Conservation (phyloP, 257 asterid species). For the Ehretia macrophylla region DNA sequence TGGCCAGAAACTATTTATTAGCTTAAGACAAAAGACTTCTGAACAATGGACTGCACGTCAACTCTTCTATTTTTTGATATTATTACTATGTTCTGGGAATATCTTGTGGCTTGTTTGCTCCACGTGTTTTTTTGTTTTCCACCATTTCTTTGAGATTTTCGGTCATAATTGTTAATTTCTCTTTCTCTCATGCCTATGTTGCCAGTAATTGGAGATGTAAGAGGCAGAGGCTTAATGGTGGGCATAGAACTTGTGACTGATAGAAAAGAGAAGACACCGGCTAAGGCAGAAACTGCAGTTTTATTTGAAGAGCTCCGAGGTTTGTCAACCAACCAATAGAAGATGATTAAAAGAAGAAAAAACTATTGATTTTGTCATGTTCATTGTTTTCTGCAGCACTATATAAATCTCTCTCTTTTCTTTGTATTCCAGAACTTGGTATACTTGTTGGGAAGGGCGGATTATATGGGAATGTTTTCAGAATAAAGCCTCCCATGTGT, state of each 20-base stretch:
- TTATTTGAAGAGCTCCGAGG: slow-evolving; percentile 90
- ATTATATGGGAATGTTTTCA: slow-evolving; percentile 87
- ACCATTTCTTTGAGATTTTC: neutral
- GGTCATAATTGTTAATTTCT: neutral
- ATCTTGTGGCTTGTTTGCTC: too few species aligned
- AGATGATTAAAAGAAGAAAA: neutral
- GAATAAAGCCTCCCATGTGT: slow-evolving; percentile 98
- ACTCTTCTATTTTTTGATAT: too few species aligned
- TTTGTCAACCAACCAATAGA: slow-evolving; percentile 27
- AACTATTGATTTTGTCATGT: neutral
- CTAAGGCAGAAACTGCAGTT: slow-evolving; percentile 86
- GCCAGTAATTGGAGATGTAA: slow-evolving; percentile 87
- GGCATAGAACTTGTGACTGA: slow-evolving; percentile 91
- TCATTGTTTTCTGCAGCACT: too few species aligned
- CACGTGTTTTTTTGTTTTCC: too few species aligned
- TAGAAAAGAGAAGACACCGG: slow-evolving; percentile 67
- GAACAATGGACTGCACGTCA: too few species aligned
- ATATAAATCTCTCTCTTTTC: neutral
- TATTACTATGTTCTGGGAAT: too few species aligned
- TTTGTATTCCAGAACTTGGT: slow-evolving; percentile 57
- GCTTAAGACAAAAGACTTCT: too few species aligned
- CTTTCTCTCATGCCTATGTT: neutral
- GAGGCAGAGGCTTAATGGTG: slow-evolving; percentile 93
- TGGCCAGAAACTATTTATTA: too few species aligned
- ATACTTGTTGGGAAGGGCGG: slow-evolving; percentile 92